These are phyloP conservation scores for Gardenia jasminoides DNA, from an alignment of 257 asterid species.

Conservation along the genomic window DNA sequence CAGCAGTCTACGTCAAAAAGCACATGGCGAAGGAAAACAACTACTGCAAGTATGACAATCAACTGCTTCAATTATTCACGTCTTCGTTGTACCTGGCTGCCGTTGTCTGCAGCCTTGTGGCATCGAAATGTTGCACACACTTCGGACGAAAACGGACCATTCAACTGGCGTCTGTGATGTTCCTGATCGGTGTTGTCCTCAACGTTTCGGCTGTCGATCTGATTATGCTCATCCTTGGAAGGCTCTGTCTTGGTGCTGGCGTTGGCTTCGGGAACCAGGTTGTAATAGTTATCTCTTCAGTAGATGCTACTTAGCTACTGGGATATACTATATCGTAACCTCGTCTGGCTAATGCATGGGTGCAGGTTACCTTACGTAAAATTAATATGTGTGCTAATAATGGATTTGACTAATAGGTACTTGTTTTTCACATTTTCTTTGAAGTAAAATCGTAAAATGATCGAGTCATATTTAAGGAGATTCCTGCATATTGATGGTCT, in stretches of 20 bases:
- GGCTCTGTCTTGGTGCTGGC: slow-evolving; percentile 30
- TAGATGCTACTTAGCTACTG: too few species aligned
- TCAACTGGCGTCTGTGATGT: slow-evolving; percentile 22
- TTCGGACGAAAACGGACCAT: slow-evolving; percentile 30
- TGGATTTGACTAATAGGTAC: too few species aligned
- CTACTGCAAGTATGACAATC: slow-evolving; percentile 32
- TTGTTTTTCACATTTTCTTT: too few species aligned
- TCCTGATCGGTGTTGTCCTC: slow-evolving; percentile 23
- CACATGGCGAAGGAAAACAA: slow-evolving; percentile 27
- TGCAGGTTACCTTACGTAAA: too few species aligned
- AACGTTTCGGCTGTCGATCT: slow-evolving; percentile 11
- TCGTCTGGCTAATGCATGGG: too few species aligned
- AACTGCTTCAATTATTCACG: slow-evolving; percentile 31
- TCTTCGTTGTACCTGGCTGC: slow-evolving; percentile 34
- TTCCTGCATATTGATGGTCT: too few species aligned
- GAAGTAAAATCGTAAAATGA: too few species aligned
- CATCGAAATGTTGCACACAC: slow-evolving; percentile 19
- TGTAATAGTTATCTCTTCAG: background rate
- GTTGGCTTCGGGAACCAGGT: slow-evolving; percentile 36
- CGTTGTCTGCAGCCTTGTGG: slow-evolving; percentile 16
- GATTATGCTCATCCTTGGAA: slow-evolving; percentile 21
- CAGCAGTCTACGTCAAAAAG: slow-evolving; percentile 22
- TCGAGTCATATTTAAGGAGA: background rate
- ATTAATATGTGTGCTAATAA: too few species aligned
- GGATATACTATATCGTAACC: too few species aligned